Conservation (phyloP, 768 basidiomycete species). For the Pisolithus orientalis region DNA sequence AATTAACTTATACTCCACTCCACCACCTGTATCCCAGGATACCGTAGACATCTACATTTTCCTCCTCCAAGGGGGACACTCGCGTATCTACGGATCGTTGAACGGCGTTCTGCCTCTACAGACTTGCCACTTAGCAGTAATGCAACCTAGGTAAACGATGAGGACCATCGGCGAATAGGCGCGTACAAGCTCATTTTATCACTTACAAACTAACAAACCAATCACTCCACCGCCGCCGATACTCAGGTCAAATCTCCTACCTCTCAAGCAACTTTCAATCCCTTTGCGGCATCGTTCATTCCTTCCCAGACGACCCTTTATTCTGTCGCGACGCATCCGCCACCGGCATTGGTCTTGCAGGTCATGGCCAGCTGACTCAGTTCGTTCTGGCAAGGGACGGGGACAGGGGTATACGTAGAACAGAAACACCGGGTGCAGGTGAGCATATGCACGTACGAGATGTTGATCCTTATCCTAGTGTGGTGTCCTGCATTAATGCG, state of each 20-base stretch:
- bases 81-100: no score
- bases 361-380: background rate
- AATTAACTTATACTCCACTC: no score
- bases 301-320: background rate
- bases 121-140: conserved; percentile 4
- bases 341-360: background rate
- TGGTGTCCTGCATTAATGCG: conserved; percentile 97
- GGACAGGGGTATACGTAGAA: background rate
- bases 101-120: background rate
- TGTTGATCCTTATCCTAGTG: conserved; percentile 69
- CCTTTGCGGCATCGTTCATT: conserved; percentile 3
- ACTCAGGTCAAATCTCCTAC: background rate
- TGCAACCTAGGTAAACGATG: conserved; percentile 1
- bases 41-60: no score
- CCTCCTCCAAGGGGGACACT: no score
- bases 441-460: background rate
- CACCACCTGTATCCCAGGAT: no score
- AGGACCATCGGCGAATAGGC: conserved; percentile 1
- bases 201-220: background rate
- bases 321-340: background rate
- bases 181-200: background rate
- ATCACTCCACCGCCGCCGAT: background rate
- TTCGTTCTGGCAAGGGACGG: background rate
- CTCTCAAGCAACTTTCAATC: conserved; percentile 1
- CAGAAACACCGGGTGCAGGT: conserved; percentile 9